Evolutionary conservation across 2,329 filamentous ascomycete species (phyloP), one percentile per base, ranked within the genome.

Genomic region (Mollisia scopiformis): DNA sequence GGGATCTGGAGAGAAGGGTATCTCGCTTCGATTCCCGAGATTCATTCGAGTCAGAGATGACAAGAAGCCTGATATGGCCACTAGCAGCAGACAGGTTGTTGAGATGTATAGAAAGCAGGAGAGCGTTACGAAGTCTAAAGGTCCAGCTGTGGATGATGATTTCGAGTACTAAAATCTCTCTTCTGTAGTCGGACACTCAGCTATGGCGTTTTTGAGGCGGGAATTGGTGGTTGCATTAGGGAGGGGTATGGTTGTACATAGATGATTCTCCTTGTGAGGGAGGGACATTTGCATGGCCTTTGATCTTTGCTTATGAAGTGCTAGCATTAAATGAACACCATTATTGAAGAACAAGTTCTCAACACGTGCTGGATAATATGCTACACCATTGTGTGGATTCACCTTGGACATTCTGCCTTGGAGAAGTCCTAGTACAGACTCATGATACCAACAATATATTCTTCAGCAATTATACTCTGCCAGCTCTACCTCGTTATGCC

Each of bases 61-160:
- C 74, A 99, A 99, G 84, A 97, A 96, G 79, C 87, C 92, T 0
- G 93, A 97, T 64, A 84, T 94, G 78, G 95, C 95, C 14, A 97
- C 93, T 39, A 89, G 84, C 33, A 92, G 88, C 64, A 82, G 88
- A 54, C 91, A 95, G 77, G 91, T 99, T 53, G 93, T 93, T 0
- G 95, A 98, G 76, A 97, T 99, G 94, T 99, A 98, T 78, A 84
- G 88, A 67, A 93, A 91, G 78, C 95, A 99, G 80, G 94, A 98
- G 80, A 91, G 89, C 68, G 92, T 73, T 54, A 80, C 86, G 13
- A 96, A 95, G 82, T 92, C 81, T 59, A 96, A 96, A 79, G 91
- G 89, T 0, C 91, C 92, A 3, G 83, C 88, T 51, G 93, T 93
- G 58, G 95, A 99, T 80, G 94, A 98, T 78, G 93, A 98, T 75